phyloP scores from a whole-genome alignment of 78 protist genomes.

The Planoprotostelium fungivorum region DNA sequence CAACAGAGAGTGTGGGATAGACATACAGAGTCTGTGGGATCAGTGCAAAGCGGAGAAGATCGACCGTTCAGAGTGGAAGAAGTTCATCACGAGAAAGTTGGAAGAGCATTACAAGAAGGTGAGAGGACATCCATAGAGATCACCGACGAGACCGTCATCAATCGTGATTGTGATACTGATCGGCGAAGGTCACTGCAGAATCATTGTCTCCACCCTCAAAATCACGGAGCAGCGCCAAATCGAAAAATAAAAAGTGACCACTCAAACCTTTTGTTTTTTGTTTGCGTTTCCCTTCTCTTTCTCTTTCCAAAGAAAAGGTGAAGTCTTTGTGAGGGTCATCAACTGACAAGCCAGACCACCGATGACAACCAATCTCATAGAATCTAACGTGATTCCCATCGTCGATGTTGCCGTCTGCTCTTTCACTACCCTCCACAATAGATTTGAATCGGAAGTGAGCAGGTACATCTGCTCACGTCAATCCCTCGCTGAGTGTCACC shows the following conservation, averaged over 20 bases:
- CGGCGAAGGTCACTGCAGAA: no score
- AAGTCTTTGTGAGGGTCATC: not conserved
- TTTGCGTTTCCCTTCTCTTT: not conserved
- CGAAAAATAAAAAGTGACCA: no score
- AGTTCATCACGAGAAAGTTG: not conserved
- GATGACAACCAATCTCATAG: not conserved
- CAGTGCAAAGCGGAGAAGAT: not conserved
- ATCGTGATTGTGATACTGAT: no score
- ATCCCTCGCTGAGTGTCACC: not conserved
- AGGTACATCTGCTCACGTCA: not conserved
- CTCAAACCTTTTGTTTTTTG: not conserved
- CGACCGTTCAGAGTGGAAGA: not conserved
- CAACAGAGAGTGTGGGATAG: not conserved
- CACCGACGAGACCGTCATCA: no score
- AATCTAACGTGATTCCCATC: not conserved
- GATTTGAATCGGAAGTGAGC: not conserved
- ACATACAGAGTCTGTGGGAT: not conserved
- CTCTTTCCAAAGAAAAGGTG: not conserved
- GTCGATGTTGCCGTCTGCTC: not conserved
- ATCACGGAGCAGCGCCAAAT: no score
- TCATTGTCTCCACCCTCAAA: no score
- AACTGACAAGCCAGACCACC: not conserved
- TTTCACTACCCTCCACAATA: not conserved
- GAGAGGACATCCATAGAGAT: no score
- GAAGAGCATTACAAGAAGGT: not conserved